phyloP scores from a whole-genome alignment of 129 eudicot genomes.

The Ambrosia trifida region DNA sequence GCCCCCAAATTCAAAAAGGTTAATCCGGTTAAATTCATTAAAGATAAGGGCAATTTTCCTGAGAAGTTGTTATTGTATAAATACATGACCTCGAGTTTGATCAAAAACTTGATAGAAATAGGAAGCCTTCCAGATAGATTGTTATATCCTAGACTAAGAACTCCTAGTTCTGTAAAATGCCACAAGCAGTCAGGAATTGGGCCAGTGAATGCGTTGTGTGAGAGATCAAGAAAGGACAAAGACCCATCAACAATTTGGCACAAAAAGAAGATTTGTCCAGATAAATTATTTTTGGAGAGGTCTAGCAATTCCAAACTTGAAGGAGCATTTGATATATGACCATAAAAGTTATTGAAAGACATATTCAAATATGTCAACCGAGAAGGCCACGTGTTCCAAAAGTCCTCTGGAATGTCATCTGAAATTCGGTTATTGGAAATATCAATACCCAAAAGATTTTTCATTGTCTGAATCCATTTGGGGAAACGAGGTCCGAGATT shows the following conservation, averaged over 20 bases:
- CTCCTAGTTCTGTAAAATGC: too few relatives aligned
- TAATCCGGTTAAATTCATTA: too few relatives aligned
- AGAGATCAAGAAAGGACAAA: constrained; percentile 23
- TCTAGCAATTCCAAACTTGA: too few relatives aligned
- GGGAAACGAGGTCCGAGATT: constrained; percentile 49
- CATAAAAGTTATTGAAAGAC: constrained; percentile 22
- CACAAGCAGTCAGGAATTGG: too few relatives aligned
- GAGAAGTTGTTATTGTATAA: constrained; percentile 30
- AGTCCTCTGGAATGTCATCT: too few relatives aligned
- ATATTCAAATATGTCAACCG: constrained; percentile 6
- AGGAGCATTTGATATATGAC: constrained; percentile 12
- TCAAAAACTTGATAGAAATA: background rate
- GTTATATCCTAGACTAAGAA: too few relatives aligned
- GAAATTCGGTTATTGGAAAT: too few relatives aligned
- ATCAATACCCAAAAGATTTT: too few relatives aligned
- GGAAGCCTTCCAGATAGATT: too few relatives aligned
- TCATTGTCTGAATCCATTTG: constrained; percentile 27
- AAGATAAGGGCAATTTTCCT: constrained; percentile 1
- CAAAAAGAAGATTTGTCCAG: constrained; percentile 27
- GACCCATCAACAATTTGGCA: constrained; percentile 15
- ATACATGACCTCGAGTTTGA: background rate
- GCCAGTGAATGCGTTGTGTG: background rate
- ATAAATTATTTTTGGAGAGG: too few relatives aligned
- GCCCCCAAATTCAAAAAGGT: too few relatives aligned
- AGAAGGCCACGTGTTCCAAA: too few relatives aligned